These are phyloP conservation scores for Coemansia sp. DNA, from an alignment of 192 early-diverging fungal genomes.

Conservation along the genomic window DNA sequence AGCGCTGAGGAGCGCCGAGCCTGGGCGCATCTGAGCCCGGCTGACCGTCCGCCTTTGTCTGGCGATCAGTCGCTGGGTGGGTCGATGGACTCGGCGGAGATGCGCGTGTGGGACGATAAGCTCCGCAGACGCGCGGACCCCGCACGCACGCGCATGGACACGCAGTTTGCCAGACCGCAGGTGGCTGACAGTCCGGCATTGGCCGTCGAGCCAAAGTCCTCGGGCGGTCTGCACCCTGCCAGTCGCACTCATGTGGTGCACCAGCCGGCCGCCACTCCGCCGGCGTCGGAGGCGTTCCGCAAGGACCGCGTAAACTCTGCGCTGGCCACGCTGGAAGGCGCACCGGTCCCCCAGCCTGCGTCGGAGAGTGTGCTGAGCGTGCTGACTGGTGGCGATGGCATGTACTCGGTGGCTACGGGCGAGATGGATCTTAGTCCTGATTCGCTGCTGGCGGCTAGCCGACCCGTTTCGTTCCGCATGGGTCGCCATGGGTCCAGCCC, in stretches of 20 bases:
- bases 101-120: slow-evolving; percentile 27
- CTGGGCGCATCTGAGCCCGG: slow-evolving; percentile 30
- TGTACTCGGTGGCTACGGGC: not conserved
- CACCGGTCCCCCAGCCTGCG: not conserved
- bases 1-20: slow-evolving; percentile 22
- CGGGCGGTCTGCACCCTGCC: slow-evolving; percentile 30
- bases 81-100: slow-evolving; percentile 14
- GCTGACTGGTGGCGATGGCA: not conserved
- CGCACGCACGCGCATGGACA: not conserved
- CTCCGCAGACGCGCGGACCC: slow-evolving; percentile 27
- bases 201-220: slow-evolving; percentile 33
- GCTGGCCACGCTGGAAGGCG: slow-evolving; percentile 34
- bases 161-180: slow-evolving; percentile 6
- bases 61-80: slow-evolving; percentile 1
- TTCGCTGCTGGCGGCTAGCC: not conserved
- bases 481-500: slow-evolving; percentile 52
- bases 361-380: not conserved
- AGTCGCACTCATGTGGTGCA: not conserved
- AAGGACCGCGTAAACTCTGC: slow-evolving; percentile 22
- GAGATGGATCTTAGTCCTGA: not conserved
- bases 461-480: slow-evolving; percentile 26
- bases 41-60: slow-evolving; percentile 33
- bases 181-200: slow-evolving; percentile 25
- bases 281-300: slow-evolving; percentile 13
- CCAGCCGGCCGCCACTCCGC: not conserved